Evolutionary conservation across 257 asterid species (phyloP).

Genomic region (Fraxinus cuspidata): DNA sequence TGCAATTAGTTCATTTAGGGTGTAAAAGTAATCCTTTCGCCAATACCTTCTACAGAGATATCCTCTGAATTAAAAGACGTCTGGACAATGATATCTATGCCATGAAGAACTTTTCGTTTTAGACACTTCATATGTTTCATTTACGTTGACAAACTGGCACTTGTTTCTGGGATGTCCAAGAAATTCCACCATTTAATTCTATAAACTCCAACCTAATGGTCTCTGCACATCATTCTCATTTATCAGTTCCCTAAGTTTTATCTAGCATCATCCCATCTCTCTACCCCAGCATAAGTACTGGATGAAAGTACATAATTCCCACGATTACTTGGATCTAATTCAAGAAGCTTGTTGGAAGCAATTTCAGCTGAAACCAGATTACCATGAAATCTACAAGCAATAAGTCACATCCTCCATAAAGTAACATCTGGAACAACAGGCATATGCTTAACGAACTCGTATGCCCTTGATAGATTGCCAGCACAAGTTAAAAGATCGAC

Average conservation of each 20-base stretch:
- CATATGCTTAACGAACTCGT: constrained; percentile 34
- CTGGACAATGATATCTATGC: not conserved
- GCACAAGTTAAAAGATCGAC: constrained; percentile 44
- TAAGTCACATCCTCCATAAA: constrained; percentile 42
- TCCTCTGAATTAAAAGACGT: not conserved
- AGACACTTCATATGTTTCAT: constrained; percentile 11
- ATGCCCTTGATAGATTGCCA: constrained; percentile 38
- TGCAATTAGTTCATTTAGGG: not conserved
- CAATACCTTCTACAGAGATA: not conserved
- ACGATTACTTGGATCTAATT: constrained; percentile 40
- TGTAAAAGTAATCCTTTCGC: not conserved
- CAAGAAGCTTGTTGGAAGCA: constrained; percentile 32
- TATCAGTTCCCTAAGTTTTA: constrained; percentile 33
- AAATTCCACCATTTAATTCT: constrained; percentile 23
- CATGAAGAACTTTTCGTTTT: not conserved
- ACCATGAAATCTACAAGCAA: constrained; percentile 38
- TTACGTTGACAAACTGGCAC: not conserved
- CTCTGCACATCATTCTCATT: constrained; percentile 30
- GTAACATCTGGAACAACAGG: constrained; percentile 34
- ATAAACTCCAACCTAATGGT: constrained; percentile 46
- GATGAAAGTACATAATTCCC: constrained; percentile 38
- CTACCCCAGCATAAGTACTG: constrained; percentile 31
- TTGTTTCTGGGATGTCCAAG: not conserved
- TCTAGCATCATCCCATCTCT: constrained; percentile 41
- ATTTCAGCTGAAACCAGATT: constrained; percentile 36